Evolutionary conservation across 2,329 filamentous ascomycete species (phyloP).

Genomic region (Lecanicillium sp.): DNA sequence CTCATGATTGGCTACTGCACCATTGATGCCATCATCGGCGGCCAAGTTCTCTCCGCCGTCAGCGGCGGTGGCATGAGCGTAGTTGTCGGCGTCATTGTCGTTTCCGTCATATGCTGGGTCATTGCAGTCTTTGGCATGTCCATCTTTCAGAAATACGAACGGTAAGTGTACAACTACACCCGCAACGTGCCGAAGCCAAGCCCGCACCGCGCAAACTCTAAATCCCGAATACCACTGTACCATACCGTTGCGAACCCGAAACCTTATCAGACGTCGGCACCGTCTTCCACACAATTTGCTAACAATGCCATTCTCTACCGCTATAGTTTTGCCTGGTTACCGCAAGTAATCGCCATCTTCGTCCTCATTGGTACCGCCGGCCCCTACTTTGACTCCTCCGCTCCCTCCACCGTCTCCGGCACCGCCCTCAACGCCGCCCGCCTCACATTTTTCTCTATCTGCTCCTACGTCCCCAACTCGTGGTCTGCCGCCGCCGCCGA

Average conservation of each 20-base stretch:
- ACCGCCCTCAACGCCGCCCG: conserved; percentile 52
- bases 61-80: conserved; percentile 58
- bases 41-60: conserved; percentile 67
- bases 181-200: no score
- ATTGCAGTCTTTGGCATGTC: conserved; percentile 52
- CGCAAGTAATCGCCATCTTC: conserved; percentile 64
- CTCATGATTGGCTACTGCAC: conserved; percentile 69
- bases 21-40: conserved; percentile 73
- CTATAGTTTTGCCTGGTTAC: conserved; percentile 38
- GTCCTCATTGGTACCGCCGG: conserved; percentile 63
- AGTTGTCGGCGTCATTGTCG: conserved; percentile 66
- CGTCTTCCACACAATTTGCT: background rate
- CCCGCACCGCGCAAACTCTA: no score
- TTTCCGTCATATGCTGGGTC: conserved; percentile 64
- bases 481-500: conserved; percentile 72
- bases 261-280: no score
- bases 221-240: no score
- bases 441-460: conserved; percentile 63
- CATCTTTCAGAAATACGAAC: conserved; percentile 65
- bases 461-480: conserved; percentile 38
- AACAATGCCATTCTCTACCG: background rate
- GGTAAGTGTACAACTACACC: no score
- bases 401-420: conserved; percentile 48
- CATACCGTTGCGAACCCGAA: no score
- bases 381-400: conserved; percentile 53